Percentiles rank a stretch among this genome's conserved stretches.
phyloP scores from a whole-genome alignment of 805 yeast genomes.

The Debaryomyces maramus region DNA sequence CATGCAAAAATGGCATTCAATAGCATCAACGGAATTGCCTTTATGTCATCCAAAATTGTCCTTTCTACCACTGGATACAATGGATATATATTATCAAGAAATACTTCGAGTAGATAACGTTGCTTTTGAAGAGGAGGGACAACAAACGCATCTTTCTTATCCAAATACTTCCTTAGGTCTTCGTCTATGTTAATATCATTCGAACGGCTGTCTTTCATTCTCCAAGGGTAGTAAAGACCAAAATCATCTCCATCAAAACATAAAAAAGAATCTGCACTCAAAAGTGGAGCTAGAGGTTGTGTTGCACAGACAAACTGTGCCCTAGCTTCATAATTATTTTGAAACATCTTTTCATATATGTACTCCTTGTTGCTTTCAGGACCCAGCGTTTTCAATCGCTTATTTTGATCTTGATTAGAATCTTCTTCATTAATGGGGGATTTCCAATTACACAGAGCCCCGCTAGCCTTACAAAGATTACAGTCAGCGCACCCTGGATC shows the following conservation, averaged over 20 bases:
- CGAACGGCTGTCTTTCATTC: slow-evolving; percentile 17
- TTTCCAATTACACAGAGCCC: slow-evolving; percentile 5
- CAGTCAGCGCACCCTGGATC: slow-evolving; percentile 5
- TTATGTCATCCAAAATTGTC: slow-evolving; percentile 14
- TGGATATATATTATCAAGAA: slow-evolving; percentile 24
- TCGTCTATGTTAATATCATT: slow-evolving; percentile 16
- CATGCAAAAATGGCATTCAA: slow-evolving; percentile 26
- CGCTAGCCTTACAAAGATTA: slow-evolving; percentile 16
- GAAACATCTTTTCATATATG: slow-evolving; percentile 21
- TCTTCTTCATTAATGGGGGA: neutral
- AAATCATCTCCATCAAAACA: slow-evolving; percentile 29
- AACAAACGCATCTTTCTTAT: slow-evolving; percentile 22
- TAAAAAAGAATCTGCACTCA: slow-evolving; percentile 28
- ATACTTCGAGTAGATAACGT: slow-evolving; percentile 16
- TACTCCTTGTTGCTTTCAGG: slow-evolving; percentile 19
- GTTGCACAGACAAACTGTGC: slow-evolving; percentile 29
- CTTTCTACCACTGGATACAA: slow-evolving; percentile 28
- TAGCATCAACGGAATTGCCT: slow-evolving; percentile 19
- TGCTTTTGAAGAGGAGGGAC: slow-evolving; percentile 20
- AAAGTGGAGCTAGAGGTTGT: slow-evolving; percentile 30
- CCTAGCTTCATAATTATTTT: slow-evolving; percentile 14
- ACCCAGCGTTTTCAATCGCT: slow-evolving; percentile 9
- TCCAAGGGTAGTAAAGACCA: slow-evolving; percentile 30
- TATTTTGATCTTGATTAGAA: slow-evolving; percentile 7
- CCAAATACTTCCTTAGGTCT: slow-evolving; percentile 21